Evolutionary conservation across 2,329 filamentous ascomycete genomes (phyloP), one percentile per base, ranked within the genome.

Genomic region (Clonostachys rosea): DNA sequence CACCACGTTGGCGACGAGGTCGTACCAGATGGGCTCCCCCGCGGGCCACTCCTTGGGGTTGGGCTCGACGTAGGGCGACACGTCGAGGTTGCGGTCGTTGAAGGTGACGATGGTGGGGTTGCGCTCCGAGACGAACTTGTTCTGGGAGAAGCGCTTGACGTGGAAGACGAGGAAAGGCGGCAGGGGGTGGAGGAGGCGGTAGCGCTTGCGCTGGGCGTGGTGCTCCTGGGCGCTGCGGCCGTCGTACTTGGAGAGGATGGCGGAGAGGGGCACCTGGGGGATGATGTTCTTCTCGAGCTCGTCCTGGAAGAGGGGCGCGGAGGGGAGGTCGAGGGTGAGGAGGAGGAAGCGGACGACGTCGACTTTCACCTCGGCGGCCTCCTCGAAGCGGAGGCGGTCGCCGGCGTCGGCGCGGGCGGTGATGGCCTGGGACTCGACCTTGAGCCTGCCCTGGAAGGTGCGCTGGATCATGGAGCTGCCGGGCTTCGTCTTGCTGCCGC

Each of bases 101-200:
- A 97, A 99, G 0, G 92, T 97, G 53, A 99, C 94, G 59, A 99
- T 99, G 10, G 94, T 99, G 1, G 92, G 94, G 65, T 99, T 99
- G 44, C 94, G 87, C 69, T 97, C 92, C 3, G 87, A 82, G 17
- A 99, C 89, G 61, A 99, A 99, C 65, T 96, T 96, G 74, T 99
- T 99, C 55, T 87, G 85, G 56, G 86, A 89, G 76, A 99, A 99
- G 56, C 94, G 90, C 73, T 97, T 97, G 72, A 97, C 86, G 71
- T 99, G 92, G 71, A 99, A 90, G 46, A 94, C 75, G 16, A 99
- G 81, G 62, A 87, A 97, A 0, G 91, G 92, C 1, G 94, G 94
- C 0, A 99, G 76, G 1, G 94, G 94, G 59, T 96, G 91, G 43
- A 95, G 72, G 5, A 99, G 77, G 14, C 92, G 84, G 69, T 96